Evolutionary conservation across 2,329 filamentous ascomycete genomes (phyloP).

Genomic region (Orbilia brochopaga): DNA sequence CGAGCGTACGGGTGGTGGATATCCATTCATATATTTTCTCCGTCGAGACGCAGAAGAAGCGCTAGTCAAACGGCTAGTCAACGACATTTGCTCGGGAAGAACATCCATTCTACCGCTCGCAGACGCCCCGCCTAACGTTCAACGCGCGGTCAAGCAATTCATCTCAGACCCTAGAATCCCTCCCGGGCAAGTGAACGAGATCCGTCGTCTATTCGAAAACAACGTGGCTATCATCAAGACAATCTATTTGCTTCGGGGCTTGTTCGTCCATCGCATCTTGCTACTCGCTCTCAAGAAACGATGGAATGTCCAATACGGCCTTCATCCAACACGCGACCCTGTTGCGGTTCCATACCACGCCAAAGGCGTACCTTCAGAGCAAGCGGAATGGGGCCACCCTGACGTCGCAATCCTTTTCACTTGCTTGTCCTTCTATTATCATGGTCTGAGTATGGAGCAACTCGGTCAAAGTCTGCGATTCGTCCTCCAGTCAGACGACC

Average conservation of each 20-base stretch:
- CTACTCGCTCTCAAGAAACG: constrained; percentile 66
- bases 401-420: constrained; percentile 71
- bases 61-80: constrained; percentile 59
- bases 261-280: constrained; percentile 68
- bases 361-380: constrained; percentile 68
- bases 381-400: constrained; percentile 72
- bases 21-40: constrained; percentile 67
- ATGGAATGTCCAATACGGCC: constrained; percentile 71
- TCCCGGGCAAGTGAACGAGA: constrained; percentile 39
- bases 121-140: constrained; percentile 54
- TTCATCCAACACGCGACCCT: constrained; percentile 64
- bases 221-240: constrained; percentile 51
- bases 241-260: constrained; percentile 68
- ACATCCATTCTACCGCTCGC: constrained; percentile 56
- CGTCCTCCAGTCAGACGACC: constrained; percentile 65
- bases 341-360: constrained; percentile 72
- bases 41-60: constrained; percentile 61
- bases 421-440: constrained; percentile 71
- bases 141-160: constrained; percentile 55
- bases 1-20: constrained; percentile 58
- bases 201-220: constrained; percentile 56
- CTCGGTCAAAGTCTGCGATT: constrained; percentile 62
- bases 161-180: constrained; percentile 55
- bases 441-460: constrained; percentile 63
- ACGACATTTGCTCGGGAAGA: constrained; percentile 58